Percentiles rank a stretch among this genome's conserved stretches.
Conservation (phyloP, 352 stramenopile species). For the Phytophthora cryptogea region DNA sequence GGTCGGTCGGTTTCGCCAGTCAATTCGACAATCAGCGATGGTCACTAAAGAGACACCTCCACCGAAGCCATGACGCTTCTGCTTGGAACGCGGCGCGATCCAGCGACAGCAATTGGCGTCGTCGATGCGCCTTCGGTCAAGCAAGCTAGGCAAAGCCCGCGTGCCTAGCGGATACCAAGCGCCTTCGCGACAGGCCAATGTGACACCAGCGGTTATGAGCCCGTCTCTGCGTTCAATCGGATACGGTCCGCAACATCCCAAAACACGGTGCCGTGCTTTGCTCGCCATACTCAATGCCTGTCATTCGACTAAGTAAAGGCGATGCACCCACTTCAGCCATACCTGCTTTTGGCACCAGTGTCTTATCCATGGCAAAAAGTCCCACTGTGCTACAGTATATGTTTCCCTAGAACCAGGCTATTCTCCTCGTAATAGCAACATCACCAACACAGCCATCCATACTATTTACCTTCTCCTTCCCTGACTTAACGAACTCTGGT, state of each 20-base stretch:
- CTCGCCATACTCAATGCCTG: neutral
- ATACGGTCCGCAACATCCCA: neutral
- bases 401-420: neutral
- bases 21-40: conserved; percentile 1
- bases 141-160: neutral
- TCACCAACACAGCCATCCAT: neutral
- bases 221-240: too few relatives aligned
- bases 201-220: neutral
- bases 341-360: neutral
- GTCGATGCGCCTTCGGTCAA: too few relatives aligned
- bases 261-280: neutral
- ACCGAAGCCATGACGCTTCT: conserved; percentile 20
- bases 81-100: conserved; percentile 1
- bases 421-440: neutral
- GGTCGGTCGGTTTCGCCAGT: conserved; percentile 19
- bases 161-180: too few relatives aligned
- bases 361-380: neutral
- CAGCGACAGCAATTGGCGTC: neutral
- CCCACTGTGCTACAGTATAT: neutral
- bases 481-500: neutral
- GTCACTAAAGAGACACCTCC: conserved; percentile 5
- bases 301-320: neutral
- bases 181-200: too few relatives aligned
- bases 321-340: neutral
- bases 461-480: neutral